These are phyloP conservation scores for Solanum boliviense DNA, from an alignment of 257 asterid species.

Conservation along the genomic window DNA sequence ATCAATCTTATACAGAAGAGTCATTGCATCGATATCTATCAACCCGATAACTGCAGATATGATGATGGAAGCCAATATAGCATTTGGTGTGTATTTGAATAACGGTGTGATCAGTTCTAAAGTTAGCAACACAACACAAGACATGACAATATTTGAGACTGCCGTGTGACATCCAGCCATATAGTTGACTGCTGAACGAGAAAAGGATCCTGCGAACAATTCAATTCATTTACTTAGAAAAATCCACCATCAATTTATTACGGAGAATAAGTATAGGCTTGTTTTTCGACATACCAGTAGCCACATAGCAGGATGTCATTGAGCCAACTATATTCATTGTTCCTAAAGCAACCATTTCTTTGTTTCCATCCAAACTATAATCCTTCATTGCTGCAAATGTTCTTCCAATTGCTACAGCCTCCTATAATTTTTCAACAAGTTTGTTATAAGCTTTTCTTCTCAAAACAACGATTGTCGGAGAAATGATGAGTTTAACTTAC, in stretches of 20 bases:
- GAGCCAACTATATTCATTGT: conserved; percentile 67
- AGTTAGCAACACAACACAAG: conserved; percentile 42
- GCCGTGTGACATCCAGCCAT: conserved; percentile 74
- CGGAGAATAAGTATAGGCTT: neutral
- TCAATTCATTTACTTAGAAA: neutral
- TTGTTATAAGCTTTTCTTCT: neutral
- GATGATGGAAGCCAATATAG: conserved; percentile 62
- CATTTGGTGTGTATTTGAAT: conserved; percentile 67
- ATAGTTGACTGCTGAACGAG: conserved; percentile 37
- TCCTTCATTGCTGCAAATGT: conserved; percentile 74
- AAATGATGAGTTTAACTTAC: conserved; percentile 19
- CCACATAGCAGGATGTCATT: conserved; percentile 60
- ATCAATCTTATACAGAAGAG: conserved; percentile 56
- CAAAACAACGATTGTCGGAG: neutral
- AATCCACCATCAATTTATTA: neutral
- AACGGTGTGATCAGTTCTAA: conserved; percentile 50
- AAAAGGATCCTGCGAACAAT: conserved; percentile 20
- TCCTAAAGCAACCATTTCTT: conserved; percentile 77
- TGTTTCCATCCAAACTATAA: conserved; percentile 67
- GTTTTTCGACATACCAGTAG: conserved; percentile 39
- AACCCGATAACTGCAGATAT: conserved; percentile 55
- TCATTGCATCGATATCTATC: conserved; percentile 44
- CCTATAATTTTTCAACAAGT: conserved; percentile 22
- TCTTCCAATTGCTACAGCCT: conserved; percentile 76
- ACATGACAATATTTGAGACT: conserved; percentile 64